These are phyloP conservation scores for Colletotrichum sansevieriae DNA, from an alignment of 2,329 filamentous ascomycete genomes.

Conservation along the genomic window DNA sequence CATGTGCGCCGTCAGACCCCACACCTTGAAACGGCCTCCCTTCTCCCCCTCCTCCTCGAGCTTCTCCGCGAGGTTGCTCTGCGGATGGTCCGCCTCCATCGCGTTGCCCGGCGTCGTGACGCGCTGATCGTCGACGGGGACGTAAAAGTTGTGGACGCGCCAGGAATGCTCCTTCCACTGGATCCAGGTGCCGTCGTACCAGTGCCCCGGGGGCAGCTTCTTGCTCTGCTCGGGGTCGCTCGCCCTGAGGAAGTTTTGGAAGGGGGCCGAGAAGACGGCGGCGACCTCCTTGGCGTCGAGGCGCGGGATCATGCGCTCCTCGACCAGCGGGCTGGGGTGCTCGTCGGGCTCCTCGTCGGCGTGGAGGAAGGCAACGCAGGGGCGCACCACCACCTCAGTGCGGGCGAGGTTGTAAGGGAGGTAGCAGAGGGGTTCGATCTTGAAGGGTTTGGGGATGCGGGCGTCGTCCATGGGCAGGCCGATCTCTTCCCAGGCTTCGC, in stretches of 20 bases:
- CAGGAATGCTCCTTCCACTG: slow-evolving; percentile 83
- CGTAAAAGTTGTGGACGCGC: slow-evolving; percentile 92
- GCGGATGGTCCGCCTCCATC: slow-evolving; percentile 49
- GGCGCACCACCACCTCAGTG: slow-evolving; percentile 80
- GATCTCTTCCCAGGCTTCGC: slow-evolving; percentile 94
- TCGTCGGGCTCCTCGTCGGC: slow-evolving; percentile 60
- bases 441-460: slow-evolving; percentile 81
- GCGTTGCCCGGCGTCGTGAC: slow-evolving; percentile 69
- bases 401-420: slow-evolving; percentile 82
- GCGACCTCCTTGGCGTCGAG: slow-evolving; percentile 93
- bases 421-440: slow-evolving; percentile 88
- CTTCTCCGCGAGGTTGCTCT: slow-evolving; percentile 59
- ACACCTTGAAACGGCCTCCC: slow-evolving; percentile 80
- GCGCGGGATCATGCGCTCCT: slow-evolving; percentile 80
- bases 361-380: slow-evolving; percentile 84
- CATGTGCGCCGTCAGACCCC: slow-evolving; percentile 94
- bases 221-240: slow-evolving; percentile 64
- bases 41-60: slow-evolving; percentile 62
- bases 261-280: slow-evolving; percentile 91
- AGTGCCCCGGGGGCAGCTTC: slow-evolving; percentile 68
- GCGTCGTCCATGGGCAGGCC: slow-evolving; percentile 81
- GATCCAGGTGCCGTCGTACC: slow-evolving; percentile 90
- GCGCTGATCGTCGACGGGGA: slow-evolving; percentile 79
- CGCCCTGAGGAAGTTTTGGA: slow-evolving; percentile 81
- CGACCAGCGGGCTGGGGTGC: slow-evolving; percentile 61